A percentile compares a stretch with the other conserved stretches of the same genome.
Evolutionary conservation across 305 asterid species (phyloP).

Genomic region (Plantago lanceolata): DNA sequence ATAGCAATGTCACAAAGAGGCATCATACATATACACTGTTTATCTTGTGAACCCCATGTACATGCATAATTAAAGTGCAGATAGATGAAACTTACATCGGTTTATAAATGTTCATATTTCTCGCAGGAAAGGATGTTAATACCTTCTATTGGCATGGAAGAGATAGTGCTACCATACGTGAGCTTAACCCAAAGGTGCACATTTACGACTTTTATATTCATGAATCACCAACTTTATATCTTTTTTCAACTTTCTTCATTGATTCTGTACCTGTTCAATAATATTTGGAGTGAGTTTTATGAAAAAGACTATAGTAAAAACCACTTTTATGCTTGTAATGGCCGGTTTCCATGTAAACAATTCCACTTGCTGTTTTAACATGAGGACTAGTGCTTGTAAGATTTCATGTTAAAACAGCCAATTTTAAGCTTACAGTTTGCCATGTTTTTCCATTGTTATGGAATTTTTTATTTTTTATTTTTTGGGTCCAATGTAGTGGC

Average conservation of each 20-base stretch:
- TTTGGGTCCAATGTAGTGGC: too few relatives aligned
- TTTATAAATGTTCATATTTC: conserved; percentile 22
- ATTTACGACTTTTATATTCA: conserved; percentile 12
- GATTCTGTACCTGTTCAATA: neutral
- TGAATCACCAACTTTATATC: conserved; percentile 18
- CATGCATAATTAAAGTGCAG: conserved; percentile 16
- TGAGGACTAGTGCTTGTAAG: too few relatives aligned
- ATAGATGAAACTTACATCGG: conserved; percentile 23
- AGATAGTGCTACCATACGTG: conserved; percentile 56
- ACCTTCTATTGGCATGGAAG: conserved; percentile 97
- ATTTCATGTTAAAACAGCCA: too few relatives aligned
- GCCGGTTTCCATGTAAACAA: neutral
- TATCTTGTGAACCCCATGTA: conserved; percentile 16
- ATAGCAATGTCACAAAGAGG: conserved; percentile 4
- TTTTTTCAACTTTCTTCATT: neutral
- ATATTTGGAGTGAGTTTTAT: neutral
- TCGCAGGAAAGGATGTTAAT: conserved; percentile 61
- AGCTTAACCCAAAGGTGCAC: conserved; percentile 91
- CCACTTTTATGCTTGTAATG: neutral
- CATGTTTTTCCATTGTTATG: too few relatives aligned
- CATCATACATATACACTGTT: neutral
- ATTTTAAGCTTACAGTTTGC: too few relatives aligned
- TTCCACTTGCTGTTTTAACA: too few relatives aligned
- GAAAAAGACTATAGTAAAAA: neutral
- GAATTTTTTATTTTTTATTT: too few relatives aligned